Conservation (phyloP, 495 filamentous ascomycete genomes). For the Aspergillus incahuasiensis region DNA sequence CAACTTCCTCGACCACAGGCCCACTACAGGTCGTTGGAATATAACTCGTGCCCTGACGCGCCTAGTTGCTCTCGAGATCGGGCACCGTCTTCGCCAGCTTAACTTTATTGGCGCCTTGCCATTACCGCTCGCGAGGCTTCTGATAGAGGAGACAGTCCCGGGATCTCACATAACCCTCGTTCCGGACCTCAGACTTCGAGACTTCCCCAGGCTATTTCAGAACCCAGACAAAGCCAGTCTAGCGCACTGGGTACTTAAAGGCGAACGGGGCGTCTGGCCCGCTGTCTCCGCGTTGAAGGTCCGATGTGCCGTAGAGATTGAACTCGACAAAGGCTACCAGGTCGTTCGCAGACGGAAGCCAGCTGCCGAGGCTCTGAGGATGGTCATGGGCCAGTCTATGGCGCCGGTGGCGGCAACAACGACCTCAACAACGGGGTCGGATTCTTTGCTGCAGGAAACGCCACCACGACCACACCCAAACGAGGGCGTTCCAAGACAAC, state of each 20-base stretch:
- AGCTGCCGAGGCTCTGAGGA: conserved; percentile 23
- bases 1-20: conserved; percentile 64
- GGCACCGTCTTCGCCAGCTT: conserved; percentile 77
- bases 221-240: conserved; percentile 71
- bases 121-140: conserved; percentile 61
- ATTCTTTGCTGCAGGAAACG: not conserved
- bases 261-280: conserved; percentile 88
- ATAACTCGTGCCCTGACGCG: conserved; percentile 61
- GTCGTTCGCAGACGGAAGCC: conserved; percentile 59
- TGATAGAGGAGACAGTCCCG: conserved; percentile 85
- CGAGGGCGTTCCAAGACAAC: conserved; percentile 26
- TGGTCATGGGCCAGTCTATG: not conserved
- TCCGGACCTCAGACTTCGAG: conserved; percentile 65
- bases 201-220: conserved; percentile 73
- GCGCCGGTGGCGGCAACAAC: not conserved
- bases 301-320: conserved; percentile 80
- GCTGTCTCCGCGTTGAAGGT: conserved; percentile 79
- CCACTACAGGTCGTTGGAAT: conserved; percentile 50
- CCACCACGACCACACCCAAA: conserved; percentile 20
- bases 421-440: not conserved
- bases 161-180: conserved; percentile 77
- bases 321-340: conserved; percentile 81
- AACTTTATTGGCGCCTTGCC: conserved; percentile 74
- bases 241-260: conserved; percentile 79
- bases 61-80: conserved; percentile 68